A percentile compares a stretch with the other conserved stretches of the same genome.
These are phyloP conservation scores for Tetrahymena borealis DNA, from an alignment of 73 alveolate species.

Conservation along the genomic window DNA sequence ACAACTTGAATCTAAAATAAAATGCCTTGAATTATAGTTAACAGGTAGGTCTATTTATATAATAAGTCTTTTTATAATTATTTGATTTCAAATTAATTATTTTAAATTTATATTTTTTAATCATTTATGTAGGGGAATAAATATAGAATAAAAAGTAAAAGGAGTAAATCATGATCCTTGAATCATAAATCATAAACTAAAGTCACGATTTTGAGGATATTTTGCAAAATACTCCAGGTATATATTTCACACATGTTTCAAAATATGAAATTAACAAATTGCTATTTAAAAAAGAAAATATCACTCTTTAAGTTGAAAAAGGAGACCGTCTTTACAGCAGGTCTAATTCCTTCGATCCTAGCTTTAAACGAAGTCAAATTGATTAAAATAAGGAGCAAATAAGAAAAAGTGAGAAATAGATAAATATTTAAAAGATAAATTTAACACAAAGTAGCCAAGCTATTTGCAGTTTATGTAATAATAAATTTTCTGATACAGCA, in stretches of 20 bases:
- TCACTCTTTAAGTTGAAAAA: background rate
- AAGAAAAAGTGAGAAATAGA: background rate
- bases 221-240: background rate
- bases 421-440: background rate
- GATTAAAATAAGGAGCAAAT: background rate
- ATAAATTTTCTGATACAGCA: background rate
- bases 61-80: too few relatives aligned
- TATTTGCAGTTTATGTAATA: background rate
- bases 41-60: background rate
- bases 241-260: too few relatives aligned
- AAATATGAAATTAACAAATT: too few relatives aligned
- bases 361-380: background rate
- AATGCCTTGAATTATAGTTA: background rate
- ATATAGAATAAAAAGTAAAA: background rate
- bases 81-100: too few relatives aligned
- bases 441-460: background rate
- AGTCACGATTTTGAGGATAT: background rate
- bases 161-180: background rate
- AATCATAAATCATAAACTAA: background rate
- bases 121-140: background rate
- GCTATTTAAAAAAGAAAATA: too few relatives aligned
- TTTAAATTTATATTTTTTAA: too few relatives aligned
- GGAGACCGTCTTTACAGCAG: background rate
- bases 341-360: background rate
- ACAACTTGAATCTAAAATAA: background rate